phyloP scores from a whole-genome alignment of 2,329 filamentous ascomycete species.

The Colletotrichum costaricense region DNA sequence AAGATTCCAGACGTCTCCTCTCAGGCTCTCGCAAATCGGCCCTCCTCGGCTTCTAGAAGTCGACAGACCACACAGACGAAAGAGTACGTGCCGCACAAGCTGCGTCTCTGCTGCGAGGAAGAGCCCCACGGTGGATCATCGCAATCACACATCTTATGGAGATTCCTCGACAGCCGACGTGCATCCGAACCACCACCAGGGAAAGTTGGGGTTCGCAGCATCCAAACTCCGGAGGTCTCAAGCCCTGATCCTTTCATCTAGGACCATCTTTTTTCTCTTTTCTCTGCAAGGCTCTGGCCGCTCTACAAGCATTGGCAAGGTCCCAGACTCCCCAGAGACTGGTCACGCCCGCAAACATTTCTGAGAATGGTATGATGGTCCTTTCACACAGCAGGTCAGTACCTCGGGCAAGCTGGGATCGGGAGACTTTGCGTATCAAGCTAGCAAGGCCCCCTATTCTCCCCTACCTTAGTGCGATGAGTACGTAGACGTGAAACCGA shows the following conservation, averaged over 20 bases:
- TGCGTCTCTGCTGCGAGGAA: neutral
- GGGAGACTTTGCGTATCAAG: neutral
- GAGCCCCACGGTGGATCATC: conserved; percentile 28
- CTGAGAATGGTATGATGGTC: conserved; percentile 11
- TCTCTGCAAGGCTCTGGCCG: neutral
- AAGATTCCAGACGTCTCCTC: neutral
- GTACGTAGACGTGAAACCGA: neutral
- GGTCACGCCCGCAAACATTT: neutral
- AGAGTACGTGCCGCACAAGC: neutral
- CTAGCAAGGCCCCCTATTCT: conserved; percentile 17
- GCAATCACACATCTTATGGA: conserved; percentile 17
- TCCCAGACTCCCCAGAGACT: too few relatives aligned
- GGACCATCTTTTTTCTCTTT: neutral
- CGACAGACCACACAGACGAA: neutral
- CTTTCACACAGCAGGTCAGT: neutral
- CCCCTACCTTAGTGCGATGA: neutral
- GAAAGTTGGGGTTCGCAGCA: conserved; percentile 8
- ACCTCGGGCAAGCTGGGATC: conserved; percentile 19
- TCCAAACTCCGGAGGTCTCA: conserved; percentile 12
- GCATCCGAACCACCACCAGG: conserved; percentile 12
- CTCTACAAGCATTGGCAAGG: neutral
- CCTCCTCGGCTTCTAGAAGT: conserved; percentile 12
- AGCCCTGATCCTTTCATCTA: conserved; percentile 28
- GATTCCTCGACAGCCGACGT: conserved; percentile 3
- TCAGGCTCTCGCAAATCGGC: neutral